Conservation (phyloP, 805 yeast genomes). For the Candida ascalaphidarum region DNA sequence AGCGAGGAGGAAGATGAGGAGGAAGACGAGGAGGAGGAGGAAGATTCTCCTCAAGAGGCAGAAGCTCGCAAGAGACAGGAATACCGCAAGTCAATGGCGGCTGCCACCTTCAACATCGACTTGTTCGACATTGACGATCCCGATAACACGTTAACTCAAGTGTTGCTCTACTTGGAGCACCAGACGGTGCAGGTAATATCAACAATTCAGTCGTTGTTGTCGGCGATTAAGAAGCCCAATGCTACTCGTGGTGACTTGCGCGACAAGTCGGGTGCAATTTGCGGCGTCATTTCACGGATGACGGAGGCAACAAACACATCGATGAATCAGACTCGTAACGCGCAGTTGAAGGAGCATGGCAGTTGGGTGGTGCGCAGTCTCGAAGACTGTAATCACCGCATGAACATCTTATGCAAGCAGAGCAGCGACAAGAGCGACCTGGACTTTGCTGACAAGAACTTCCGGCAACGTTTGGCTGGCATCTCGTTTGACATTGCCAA, state of each 20-base stretch:
- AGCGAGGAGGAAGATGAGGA: slow-evolving; percentile 9
- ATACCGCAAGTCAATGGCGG: slow-evolving; percentile 39
- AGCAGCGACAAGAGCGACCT: slow-evolving; percentile 35
- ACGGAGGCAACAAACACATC: slow-evolving; percentile 80
- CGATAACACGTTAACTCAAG: slow-evolving; percentile 79
- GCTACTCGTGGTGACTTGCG: slow-evolving; percentile 70
- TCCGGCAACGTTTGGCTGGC: slow-evolving; percentile 91
- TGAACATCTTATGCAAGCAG: slow-evolving; percentile 59
- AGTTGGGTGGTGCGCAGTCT: slow-evolving; percentile 83
- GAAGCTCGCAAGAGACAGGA: slow-evolving; percentile 36
- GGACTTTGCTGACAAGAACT: slow-evolving; percentile 77
- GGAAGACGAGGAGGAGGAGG: slow-evolving; percentile 10
- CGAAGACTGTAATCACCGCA: slow-evolving; percentile 77
- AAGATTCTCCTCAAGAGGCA: slow-evolving; percentile 19
- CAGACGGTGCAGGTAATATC: slow-evolving; percentile 89
- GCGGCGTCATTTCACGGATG: slow-evolving; percentile 75
- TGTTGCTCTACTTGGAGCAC: slow-evolving; percentile 80
- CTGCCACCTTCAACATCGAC: slow-evolving; percentile 58
- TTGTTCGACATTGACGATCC: slow-evolving; percentile 79
- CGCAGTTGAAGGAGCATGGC: slow-evolving; percentile 82
- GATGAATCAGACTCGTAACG: slow-evolving; percentile 83
- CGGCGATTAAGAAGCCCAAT: slow-evolving; percentile 68
- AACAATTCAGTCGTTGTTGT: slow-evolving; percentile 75
- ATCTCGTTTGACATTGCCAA: slow-evolving; percentile 94
- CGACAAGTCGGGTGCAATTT: slow-evolving; percentile 66